phyloP scores from a whole-genome alignment of 768 basidiomycete species.

The Tulasnella calospora region DNA sequence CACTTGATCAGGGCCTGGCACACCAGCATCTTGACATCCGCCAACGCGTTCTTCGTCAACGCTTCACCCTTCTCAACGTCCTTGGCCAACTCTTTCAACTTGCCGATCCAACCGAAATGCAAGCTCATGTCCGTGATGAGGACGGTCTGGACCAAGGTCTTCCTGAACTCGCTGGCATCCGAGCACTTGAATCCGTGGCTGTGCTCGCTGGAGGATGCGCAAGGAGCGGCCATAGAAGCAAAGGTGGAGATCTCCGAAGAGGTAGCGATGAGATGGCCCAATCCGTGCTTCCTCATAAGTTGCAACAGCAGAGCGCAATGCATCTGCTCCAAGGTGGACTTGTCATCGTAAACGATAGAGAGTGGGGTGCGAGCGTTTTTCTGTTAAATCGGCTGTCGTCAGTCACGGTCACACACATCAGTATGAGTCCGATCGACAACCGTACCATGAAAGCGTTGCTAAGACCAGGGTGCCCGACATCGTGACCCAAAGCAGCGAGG shows the following conservation, averaged over 20 bases:
- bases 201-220: slow-evolving; percentile 22
- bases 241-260: slow-evolving; percentile 22
- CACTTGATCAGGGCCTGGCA: slow-evolving; percentile 95
- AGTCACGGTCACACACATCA: background rate
- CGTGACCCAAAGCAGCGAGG: slow-evolving; percentile 93
- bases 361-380: slow-evolving; percentile 91
- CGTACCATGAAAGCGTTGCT: slow-evolving; percentile 87
- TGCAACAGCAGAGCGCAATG: slow-evolving; percentile 77
- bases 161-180: slow-evolving; percentile 49
- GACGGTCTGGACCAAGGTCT: slow-evolving; percentile 72
- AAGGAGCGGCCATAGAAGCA: slow-evolving; percentile 17
- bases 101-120: slow-evolving; percentile 75
- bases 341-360: slow-evolving; percentile 80
- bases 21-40: slow-evolving; percentile 47
- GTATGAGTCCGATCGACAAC: background rate
- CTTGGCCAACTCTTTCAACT: slow-evolving; percentile 47
- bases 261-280: slow-evolving; percentile 45
- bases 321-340: slow-evolving; percentile 88
- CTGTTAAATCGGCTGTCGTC: slow-evolving; percentile 40
- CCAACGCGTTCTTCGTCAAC: slow-evolving; percentile 19
- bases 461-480: slow-evolving; percentile 94
- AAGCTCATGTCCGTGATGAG: slow-evolving; percentile 94
- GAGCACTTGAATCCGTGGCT: background rate
- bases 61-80: slow-evolving; percentile 38
- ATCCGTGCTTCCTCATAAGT: slow-evolving; percentile 73